These are phyloP conservation scores for Pseudonitzschia delicatissima DNA, from an alignment of 108 stramenopile species.

Conservation along the genomic window DNA sequence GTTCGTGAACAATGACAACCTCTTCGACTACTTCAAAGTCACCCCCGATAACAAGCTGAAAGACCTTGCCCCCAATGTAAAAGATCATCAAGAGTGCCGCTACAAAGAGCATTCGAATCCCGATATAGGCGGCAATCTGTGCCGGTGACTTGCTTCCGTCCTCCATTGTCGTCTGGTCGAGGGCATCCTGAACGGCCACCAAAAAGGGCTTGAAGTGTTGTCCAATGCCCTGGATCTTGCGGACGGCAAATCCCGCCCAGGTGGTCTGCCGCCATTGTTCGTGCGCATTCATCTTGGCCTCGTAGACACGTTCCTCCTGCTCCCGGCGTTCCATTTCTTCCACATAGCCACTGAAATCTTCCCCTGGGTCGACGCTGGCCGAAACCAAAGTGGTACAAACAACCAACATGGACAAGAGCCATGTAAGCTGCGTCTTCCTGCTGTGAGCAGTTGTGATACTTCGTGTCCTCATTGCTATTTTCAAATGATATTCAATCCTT, in stretches of 20 bases:
- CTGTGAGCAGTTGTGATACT: no score
- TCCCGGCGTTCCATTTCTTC: slow-evolving; percentile 16
- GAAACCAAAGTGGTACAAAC: background rate
- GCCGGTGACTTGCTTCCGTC: background rate
- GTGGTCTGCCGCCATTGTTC: slow-evolving; percentile 33
- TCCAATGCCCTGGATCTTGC: slow-evolving; percentile 15
- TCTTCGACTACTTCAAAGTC: slow-evolving; percentile 34
- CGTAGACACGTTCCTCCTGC: background rate
- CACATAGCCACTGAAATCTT: slow-evolving; percentile 33
- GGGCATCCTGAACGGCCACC: background rate
- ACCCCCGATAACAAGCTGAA: slow-evolving; percentile 23
- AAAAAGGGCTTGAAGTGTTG: slow-evolving; percentile 25
- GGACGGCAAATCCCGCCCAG: slow-evolving; percentile 29
- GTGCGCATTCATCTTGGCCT: slow-evolving; percentile 10
- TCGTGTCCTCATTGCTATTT: no score
- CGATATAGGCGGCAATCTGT: background rate
- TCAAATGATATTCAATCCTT: no score
- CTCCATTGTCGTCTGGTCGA: background rate
- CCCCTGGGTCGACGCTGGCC: slow-evolving; percentile 5
- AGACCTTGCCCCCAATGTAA: slow-evolving; percentile 10
- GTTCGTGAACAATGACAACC: slow-evolving; percentile 34
- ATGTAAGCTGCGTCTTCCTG: no score
- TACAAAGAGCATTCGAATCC: slow-evolving; percentile 14
- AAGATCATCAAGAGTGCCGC: background rate
- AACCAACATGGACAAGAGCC: background rate